Evolutionary conservation across 2,329 filamentous ascomycete species (phyloP), one percentile per base, ranked within the genome.

Genomic region (Fusarium phyllophilum): DNA sequence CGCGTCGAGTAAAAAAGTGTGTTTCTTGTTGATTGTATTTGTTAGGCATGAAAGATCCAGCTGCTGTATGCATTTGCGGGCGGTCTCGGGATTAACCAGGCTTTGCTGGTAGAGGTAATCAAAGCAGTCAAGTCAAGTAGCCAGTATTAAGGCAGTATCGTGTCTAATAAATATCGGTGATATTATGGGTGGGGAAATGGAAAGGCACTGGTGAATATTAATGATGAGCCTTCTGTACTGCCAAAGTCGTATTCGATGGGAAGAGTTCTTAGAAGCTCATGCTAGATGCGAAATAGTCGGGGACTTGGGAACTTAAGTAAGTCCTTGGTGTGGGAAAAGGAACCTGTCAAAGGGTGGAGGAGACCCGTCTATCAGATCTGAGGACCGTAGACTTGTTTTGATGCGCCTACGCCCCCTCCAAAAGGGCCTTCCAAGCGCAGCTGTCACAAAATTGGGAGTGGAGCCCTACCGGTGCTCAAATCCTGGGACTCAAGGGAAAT

Each of bases 1-100:
- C 86, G 70, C 83, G 83, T 64, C 82, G 77, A 76, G 89, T 87
- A 70, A 83, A 81, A 71, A 83, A 69, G 38, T 73, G 70, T 66
- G 64, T 58, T 68, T 68, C 64, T 57, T 76, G 72, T 62, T 60
- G 52, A 34, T 70, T 49, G 68, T 78, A 75, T 29, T 78, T 75
- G 46, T 65, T 78, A 74, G 81, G 76, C 80, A 79, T 79, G 74
- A 80, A 78, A 62, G 78, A 75, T 58, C 74, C 71, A 68, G 77
- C 74, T 75, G 68, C 57, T 62, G 66, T 75, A 73, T 73, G 77
- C 77, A 78, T 78, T 76, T 72, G 74, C 44, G 38, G 29, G 29
- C 34, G 55, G 54, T 64, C 34, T 67, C 54, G 52, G 62, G 65
- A 65, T 73, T 76, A 75, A 59, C 48, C 45, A 62, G 51, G 33